Base-by-base conservation (phyloP, 2,329 filamentous ascomycete species). In the Ophiostoma triangulosporum region DNA sequence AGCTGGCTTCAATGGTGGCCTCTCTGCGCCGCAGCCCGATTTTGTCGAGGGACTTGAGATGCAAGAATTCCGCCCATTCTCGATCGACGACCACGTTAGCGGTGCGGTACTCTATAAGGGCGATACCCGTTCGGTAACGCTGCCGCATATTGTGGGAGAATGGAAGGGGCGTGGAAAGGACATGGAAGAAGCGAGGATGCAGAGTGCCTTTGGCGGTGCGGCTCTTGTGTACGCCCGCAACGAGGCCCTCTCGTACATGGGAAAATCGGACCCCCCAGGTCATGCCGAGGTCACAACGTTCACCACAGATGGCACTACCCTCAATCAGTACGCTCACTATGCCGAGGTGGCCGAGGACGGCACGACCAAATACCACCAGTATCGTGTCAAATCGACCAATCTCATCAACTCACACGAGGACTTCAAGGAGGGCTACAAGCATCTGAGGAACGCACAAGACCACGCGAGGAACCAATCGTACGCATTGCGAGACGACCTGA, bases 241-340 rank as follows among this genome's bases (percentile, higher is more conserved):
- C 26, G 40, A 59, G 5, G 64, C 63, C 33, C 60, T 64, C 1
- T 3, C 35, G 4, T 59, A 56, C 15, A 26, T 62, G 4, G 58
- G 56, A 1, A 54, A 58, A 26, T 27, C 57, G 1, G 57, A 62
- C 24, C 52, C 55, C 3, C 36, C 56, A 1, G 59, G 60, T 6
- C 55, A 62, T 31, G 58, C 64, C 6, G 43, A 54, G 6, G 27
- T 65, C 54, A 60, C 58, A 1, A 65, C 62, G 0, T 64, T 65
- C 48, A 58, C 58, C 26, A 63, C 61, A 1, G 52, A 65, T 33
- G 64, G 64, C n/a, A 56, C 46, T 3, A 56, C 31, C 7, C 33
- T 65, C 27, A 57, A 62, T 40, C 38, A 62, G 11, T 66, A 52
- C n/a, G 61, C 63, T 1, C 64, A 66, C 27, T 61, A 65, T 50